These are phyloP conservation scores for Salicornia ramosissima DNA, from an alignment of 148 eudicot species.

Conservation along the genomic window DNA sequence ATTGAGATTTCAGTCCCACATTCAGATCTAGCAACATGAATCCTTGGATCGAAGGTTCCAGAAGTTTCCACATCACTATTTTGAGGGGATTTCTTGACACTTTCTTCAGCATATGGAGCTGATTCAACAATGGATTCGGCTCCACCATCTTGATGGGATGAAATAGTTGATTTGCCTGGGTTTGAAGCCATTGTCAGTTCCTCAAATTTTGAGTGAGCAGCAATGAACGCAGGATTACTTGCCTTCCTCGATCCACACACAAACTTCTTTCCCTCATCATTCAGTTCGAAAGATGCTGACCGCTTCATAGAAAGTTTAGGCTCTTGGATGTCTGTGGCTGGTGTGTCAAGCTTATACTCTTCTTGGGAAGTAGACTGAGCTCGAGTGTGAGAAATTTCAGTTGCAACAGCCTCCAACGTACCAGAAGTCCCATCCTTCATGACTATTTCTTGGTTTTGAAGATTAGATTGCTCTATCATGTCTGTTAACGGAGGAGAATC, in stretches of 20 bases:
- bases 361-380: conserved; percentile 24
- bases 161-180: conserved; percentile 32
- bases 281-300: conserved; percentile 45
- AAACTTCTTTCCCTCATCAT: conserved; percentile 54
- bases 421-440: conserved; percentile 13
- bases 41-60: conserved; percentile 26
- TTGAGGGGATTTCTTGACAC: conserved; percentile 28
- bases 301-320: conserved; percentile 39
- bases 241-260: conserved; percentile 49
- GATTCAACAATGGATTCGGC: conserved; percentile 33
- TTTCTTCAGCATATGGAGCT: conserved; percentile 29
- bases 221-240: conserved; percentile 63
- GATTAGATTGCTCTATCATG: conserved; percentile 24
- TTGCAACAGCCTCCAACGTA: conserved; percentile 25
- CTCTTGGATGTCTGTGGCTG: conserved; percentile 37
- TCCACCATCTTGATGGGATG: conserved; percentile 30
- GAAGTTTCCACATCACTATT: conserved; percentile 30
- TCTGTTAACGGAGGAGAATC: conserved; percentile 21
- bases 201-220: conserved; percentile 67
- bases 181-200: conserved; percentile 45
- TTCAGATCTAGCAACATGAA: conserved; percentile 58
- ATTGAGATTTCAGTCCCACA: conserved; percentile 91
- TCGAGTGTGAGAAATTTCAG: conserved; percentile 16
- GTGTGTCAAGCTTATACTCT: conserved; percentile 24
- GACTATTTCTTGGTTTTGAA: conserved; percentile 24